A percentile compares a stretch with the other conserved stretches of the same genome.
These are phyloP conservation scores for Boletus semigastroideus DNA, from an alignment of 1,284 basidiomycete genomes.

Conservation along the genomic window DNA sequence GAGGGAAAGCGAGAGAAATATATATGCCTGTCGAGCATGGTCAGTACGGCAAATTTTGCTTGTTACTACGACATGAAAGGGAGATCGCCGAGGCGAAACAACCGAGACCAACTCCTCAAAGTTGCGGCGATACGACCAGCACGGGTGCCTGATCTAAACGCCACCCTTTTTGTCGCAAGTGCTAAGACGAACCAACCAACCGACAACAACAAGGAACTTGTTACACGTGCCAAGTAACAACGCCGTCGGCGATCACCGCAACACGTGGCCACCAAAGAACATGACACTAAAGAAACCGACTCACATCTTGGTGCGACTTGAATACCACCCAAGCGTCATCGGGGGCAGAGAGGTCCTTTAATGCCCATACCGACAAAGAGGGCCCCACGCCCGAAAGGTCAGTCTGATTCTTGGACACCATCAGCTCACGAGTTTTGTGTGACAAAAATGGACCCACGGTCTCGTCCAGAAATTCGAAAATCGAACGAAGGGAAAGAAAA, in stretches of 20 bases:
- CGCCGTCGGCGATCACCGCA: constrained; percentile 8
- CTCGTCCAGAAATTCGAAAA: constrained; percentile 24
- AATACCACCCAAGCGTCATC: constrained; percentile 56
- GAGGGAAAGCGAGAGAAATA: constrained; percentile 50
- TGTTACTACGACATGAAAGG: constrained; percentile 1
- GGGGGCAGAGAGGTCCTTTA: constrained; percentile 34
- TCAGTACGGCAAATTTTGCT: constrained; percentile 20
- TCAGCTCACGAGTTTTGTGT: constrained; percentile 9
- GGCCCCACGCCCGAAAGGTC: constrained; percentile 4
- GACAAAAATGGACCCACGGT: constrained; percentile 15
- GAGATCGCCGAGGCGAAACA: constrained; percentile 20
- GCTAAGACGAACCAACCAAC: no score
- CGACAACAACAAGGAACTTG: background rate
- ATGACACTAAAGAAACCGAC: constrained; percentile 21
- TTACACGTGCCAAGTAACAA: background rate
- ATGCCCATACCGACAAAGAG: constrained; percentile 47
- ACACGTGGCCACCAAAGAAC: constrained; percentile 8
- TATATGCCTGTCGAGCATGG: constrained; percentile 44
- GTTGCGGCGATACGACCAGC: constrained; percentile 6
- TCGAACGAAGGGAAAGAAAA: constrained; percentile 37
- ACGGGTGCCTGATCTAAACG: constrained; percentile 22
- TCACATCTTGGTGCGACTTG: constrained; percentile 57
- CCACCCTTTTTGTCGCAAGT: no score
- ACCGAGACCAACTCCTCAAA: background rate
- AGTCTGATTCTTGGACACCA: constrained; percentile 6